A percentile compares a stretch with the other conserved stretches of the same genome.
These are phyloP conservation scores for Cubamyces lactineus DNA, from an alignment of 768 basidiomycete species.

Conservation along the genomic window DNA sequence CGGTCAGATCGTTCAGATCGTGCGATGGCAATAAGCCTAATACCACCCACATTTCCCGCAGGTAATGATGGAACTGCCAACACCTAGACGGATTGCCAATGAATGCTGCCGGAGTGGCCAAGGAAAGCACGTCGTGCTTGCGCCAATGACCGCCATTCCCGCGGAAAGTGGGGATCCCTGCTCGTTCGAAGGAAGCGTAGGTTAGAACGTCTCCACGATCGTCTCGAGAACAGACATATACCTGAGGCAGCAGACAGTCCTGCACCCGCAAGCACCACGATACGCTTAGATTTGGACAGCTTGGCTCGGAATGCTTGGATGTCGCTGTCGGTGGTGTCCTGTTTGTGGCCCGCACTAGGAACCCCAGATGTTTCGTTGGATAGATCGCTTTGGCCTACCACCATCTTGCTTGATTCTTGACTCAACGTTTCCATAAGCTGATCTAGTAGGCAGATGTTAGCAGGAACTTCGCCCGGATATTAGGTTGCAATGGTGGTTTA, in stretches of 20 bases:
- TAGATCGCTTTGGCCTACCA: too few species aligned
- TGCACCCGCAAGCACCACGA: constrained; percentile 51
- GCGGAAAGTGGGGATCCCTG: constrained; percentile 49
- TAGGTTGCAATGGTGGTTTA: neutral
- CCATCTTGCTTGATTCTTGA: too few species aligned
- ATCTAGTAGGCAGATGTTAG: neutral
- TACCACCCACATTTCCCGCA: constrained; percentile 37
- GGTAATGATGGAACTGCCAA: constrained; percentile 66
- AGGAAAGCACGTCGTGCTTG: constrained; percentile 47
- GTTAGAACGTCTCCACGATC: neutral
- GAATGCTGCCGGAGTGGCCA: constrained; percentile 58
- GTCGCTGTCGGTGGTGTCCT: neutral
- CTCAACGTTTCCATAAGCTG: too few species aligned
- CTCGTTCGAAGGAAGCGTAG: neutral
- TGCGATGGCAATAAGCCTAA: constrained; percentile 30
- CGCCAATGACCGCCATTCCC: constrained; percentile 53
- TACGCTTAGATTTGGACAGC: constrained; percentile 32
- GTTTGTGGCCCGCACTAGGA: too few species aligned
- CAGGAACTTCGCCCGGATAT: too few species aligned
- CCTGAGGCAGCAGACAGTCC: constrained; percentile 64
- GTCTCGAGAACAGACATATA: constrained; percentile 20
- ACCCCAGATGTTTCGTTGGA: too few species aligned
- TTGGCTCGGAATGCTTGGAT: constrained; percentile 24
- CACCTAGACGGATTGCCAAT: constrained; percentile 46
- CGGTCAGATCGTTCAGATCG: neutral